These are phyloP conservation scores for Apiosordaria backusii DNA, from an alignment of 495 filamentous ascomycete species.

Conservation along the genomic window DNA sequence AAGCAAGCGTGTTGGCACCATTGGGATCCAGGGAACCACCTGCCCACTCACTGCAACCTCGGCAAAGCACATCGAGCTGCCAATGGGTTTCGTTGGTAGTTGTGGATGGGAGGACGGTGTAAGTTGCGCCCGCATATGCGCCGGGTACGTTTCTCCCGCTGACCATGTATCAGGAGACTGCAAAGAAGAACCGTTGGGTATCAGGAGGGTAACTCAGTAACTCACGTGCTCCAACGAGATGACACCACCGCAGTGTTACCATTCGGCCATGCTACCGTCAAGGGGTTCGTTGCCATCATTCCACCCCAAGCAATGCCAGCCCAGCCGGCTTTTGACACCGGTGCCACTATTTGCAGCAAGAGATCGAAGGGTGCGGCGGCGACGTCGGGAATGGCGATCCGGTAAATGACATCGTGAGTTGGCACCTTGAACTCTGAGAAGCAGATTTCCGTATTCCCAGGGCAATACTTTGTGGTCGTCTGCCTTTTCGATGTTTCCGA, in stretches of 20 bases:
- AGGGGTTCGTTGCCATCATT: slow-evolving; percentile 48
- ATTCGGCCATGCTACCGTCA: slow-evolving; percentile 43
- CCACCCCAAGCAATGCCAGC: slow-evolving; percentile 49
- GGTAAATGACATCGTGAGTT: slow-evolving; percentile 37
- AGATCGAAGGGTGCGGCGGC: slow-evolving; percentile 43
- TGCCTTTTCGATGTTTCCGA: slow-evolving; percentile 23
- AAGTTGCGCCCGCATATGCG: slow-evolving; percentile 40
- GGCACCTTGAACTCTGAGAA: slow-evolving; percentile 35
- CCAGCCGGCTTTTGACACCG: slow-evolving; percentile 41
- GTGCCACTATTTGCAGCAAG: slow-evolving; percentile 46
- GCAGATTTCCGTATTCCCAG: slow-evolving; percentile 37
- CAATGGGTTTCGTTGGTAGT: slow-evolving; percentile 47
- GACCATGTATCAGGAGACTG: neutral
- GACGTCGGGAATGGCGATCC: slow-evolving; percentile 48
- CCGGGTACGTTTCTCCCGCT: slow-evolving; percentile 39
- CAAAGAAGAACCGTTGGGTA: neutral
- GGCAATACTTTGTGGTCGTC: slow-evolving; percentile 36
- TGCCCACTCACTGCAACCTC: slow-evolving; percentile 41
- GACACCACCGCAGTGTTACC: slow-evolving; percentile 38
- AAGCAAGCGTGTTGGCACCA: slow-evolving; percentile 28
- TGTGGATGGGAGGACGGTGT: slow-evolving; percentile 44
- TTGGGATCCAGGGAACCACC: slow-evolving; percentile 31
- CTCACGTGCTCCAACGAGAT: slow-evolving; percentile 47
- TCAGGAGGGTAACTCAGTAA: neutral
- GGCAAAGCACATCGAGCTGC: slow-evolving; percentile 46